Evolutionary conservation across 2,329 filamentous ascomycete genomes (phyloP), one percentile per base, ranked within the genome.

Genomic region (Colletotrichum echinochloae): DNA sequence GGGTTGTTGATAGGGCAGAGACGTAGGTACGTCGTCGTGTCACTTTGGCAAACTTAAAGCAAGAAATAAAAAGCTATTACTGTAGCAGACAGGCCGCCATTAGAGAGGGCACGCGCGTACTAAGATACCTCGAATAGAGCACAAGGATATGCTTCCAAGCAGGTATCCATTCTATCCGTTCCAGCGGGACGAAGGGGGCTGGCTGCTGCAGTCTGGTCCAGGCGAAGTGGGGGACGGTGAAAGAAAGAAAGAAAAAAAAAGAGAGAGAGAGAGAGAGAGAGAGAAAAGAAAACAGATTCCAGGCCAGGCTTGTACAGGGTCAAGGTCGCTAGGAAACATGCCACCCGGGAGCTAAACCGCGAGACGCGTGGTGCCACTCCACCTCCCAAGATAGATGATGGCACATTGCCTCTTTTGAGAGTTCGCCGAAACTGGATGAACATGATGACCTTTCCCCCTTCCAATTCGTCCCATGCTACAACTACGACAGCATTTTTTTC

Each of bases 321-420:
- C 49, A 57, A 48, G 62, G 56, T 41, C 33, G 35, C 44, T 49
- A 18, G 26, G 59, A 18, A 66, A 70, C 66, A 66, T 60, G 66
- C 67, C 64, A 67, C 37, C 37, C n/a, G 26, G 56, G 33, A 54
- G 35, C 35, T 20, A 28, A 52, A 62, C 67, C 64, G 57, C 41
- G 44, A 67, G 67, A 70, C 52, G 23, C 48, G 64, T 70, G 51
- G 64, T 67, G 63, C 63, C 63, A 66, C 65, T 20, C n/a, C 46
- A 18, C 28, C 41, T 48, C 46, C 18, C 26, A 30, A n/a, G 35
- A 26, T 30, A 46, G 44, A 35, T 16, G 26, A 11, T 2, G 11
- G 11, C 51, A 33, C 30, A 35, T 30, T 20, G 23, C 7, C 49
- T 12, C n/a, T 57, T 37, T 54, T 26, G 35, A 14, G n/a, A 37